Conservation (phyloP, 768 basidiomycete species). For the Phlebiopsis flavidoalba region DNA sequence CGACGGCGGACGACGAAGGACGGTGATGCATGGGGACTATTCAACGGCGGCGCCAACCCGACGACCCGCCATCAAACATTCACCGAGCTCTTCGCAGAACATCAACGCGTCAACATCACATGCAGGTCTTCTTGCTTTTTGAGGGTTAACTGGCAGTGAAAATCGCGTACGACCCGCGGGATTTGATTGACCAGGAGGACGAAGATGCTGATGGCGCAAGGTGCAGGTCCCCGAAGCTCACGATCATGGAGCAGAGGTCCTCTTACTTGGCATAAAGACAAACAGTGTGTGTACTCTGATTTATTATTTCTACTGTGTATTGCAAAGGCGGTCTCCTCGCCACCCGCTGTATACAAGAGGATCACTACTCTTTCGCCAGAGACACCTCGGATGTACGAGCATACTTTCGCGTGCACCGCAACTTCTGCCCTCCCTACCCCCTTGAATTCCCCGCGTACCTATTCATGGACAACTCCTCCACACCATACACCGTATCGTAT, state of each 20-base stretch:
- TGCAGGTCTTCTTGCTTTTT: constrained; percentile 79
- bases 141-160: constrained; percentile 81
- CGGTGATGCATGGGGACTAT: constrained; percentile 22
- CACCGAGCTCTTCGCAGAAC: constrained; percentile 8
- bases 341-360: no score
- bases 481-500: no score
- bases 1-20: constrained; percentile 34
- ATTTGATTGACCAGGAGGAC: constrained; percentile 62
- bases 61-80: constrained; percentile 12
- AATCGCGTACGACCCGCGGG: constrained; percentile 91
- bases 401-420: no score
- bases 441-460: no score
- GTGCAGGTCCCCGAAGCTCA: constrained; percentile 77
- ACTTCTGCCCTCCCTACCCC: no score
- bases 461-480: no score
- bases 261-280: constrained; percentile 91
- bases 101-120: constrained; percentile 39
- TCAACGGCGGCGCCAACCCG: constrained; percentile 23
- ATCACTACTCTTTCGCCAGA: no score
- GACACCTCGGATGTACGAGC: no score
- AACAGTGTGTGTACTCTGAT: constrained; percentile 56
- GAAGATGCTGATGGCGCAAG: constrained; percentile 58
- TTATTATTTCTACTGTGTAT: background rate
- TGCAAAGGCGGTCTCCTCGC: no score
- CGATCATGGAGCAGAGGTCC: constrained; percentile 96